These are phyloP conservation scores for Pestalotiopsis sp. DNA, from an alignment of 2,329 filamentous ascomycete genomes.

Conservation along the genomic window DNA sequence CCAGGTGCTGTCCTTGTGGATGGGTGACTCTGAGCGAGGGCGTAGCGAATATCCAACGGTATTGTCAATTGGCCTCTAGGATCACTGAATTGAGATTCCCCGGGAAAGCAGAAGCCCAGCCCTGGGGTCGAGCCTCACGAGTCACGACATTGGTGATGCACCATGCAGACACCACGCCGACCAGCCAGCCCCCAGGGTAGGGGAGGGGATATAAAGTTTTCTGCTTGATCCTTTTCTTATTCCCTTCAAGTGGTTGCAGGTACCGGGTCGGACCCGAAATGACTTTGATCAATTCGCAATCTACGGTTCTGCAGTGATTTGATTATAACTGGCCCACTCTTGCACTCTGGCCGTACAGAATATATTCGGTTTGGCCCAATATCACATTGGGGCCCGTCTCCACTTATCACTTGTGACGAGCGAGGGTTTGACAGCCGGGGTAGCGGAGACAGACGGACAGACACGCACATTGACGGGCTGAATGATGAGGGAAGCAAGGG, in stretches of 20 bases:
- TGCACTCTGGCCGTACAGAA: constrained; percentile 1
- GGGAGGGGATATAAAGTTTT: not conserved
- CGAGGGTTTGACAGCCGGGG: constrained; percentile 10
- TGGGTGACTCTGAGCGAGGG: not conserved
- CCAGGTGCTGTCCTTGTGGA: constrained; percentile 1
- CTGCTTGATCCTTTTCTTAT: not conserved
- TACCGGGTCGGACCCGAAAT: not conserved
- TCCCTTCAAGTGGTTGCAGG: not conserved
- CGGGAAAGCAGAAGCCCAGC: not conserved
- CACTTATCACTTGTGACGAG: constrained; percentile 18
- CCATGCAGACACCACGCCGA: not conserved
- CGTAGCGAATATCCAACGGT: not conserved
- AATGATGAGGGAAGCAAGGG: not conserved
- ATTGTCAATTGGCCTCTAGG: constrained; percentile 4
- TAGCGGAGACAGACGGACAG: not conserved
- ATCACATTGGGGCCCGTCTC: constrained; percentile 13
- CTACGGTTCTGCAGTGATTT: not conserved
- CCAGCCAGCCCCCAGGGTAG: not conserved
- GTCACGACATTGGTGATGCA: not conserved
- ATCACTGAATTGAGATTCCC: not conserved
- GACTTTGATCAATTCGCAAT: not conserved
- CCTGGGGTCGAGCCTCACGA: not conserved
- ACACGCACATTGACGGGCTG: not conserved
- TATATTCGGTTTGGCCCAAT: constrained; percentile 12
- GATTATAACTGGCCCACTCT: not conserved